Percentiles rank a stretch among this genome's conserved stretches.
These are phyloP conservation scores for Aspergillus baeticus DNA, from an alignment of 495 filamentous ascomycete genomes.

Conservation along the genomic window DNA sequence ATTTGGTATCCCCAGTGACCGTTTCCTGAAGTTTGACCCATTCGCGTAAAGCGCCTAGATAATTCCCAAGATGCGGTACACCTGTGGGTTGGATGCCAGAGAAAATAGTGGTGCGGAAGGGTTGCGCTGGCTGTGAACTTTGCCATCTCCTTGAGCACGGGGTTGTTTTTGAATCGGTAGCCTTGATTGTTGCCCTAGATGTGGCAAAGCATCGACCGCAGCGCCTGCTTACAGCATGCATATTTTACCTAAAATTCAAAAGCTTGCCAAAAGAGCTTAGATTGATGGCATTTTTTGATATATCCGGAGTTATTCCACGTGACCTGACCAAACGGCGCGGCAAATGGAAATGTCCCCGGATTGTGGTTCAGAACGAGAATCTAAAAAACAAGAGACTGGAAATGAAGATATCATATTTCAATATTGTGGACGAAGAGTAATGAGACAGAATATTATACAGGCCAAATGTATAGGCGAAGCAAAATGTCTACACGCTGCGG, in stretches of 20 bases:
- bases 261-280: too few species aligned
- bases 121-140: conserved; percentile 6
- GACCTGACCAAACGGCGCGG: too few species aligned
- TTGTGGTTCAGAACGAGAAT: too few species aligned
- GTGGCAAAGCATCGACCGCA: background rate
- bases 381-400: too few species aligned
- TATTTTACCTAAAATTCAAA: background rate
- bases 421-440: background rate
- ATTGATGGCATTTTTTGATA: too few species aligned
- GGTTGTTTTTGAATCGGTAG: background rate
- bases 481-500: conserved; percentile 17
- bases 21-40: conserved; percentile 80
- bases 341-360: too few species aligned
- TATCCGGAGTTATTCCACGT: too few species aligned
- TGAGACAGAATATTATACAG: background rate
- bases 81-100: conserved; percentile 97
- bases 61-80: conserved; percentile 94
- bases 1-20: conserved; percentile 48
- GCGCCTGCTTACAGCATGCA: background rate
- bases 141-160: conserved; percentile 5
- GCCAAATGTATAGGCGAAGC: background rate
- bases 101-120: conserved; percentile 54
- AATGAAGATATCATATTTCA: too few species aligned
- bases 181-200: background rate
- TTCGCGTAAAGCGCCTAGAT: conserved; percentile 84